Evolutionary conservation across 306 rosid species (phyloP).

Genomic region (Gleditsia sinensis): DNA sequence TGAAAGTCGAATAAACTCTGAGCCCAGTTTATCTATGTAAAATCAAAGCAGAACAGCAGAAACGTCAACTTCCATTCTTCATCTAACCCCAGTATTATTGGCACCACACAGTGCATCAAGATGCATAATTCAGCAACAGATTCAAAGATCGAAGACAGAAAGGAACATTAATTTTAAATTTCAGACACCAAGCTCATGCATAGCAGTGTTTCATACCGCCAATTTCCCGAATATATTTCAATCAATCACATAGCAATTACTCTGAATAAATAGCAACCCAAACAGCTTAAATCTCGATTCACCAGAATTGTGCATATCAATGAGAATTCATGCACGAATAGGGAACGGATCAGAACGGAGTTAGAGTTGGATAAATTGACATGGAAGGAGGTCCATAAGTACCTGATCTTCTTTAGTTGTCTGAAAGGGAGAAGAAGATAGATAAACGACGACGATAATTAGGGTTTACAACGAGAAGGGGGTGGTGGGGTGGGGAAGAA

Average conservation of each 20-base stretch:
- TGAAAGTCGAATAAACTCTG: constrained; percentile 17
- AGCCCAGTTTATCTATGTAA: constrained; percentile 1
- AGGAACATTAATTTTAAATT: constrained; percentile 12
- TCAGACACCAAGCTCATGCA: constrained; percentile 36
- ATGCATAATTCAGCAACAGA: constrained; percentile 37
- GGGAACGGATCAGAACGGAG: constrained; percentile 23
- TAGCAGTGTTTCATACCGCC: constrained; percentile 16
- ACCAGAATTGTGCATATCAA: constrained; percentile 30
- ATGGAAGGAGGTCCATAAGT: constrained; percentile 32
- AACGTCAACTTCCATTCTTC: constrained; percentile 10
- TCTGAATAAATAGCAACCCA: constrained; percentile 9
- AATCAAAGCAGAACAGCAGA: constrained; percentile 18
- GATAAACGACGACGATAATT: constrained; percentile 43
- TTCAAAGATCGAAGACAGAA: constrained; percentile 26
- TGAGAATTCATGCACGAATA: constrained; percentile 28
- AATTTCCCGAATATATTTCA: not conserved
- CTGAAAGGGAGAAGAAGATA: constrained; percentile 27
- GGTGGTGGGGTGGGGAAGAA: constrained; percentile 31
- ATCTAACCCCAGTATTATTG: constrained; percentile 15
- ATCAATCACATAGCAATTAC: constrained; percentile 26
- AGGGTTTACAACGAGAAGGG: constrained; percentile 59
- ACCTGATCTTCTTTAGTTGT: constrained; percentile 57
- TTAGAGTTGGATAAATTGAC: constrained; percentile 3
- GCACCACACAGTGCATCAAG: constrained; percentile 21
- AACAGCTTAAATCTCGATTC: constrained; percentile 38